A percentile compares a stretch with the other conserved stretches of the same genome.
Conservation (phyloP, 208 protist genomes). For the Acanthamoeba culbertsoni region DNA sequence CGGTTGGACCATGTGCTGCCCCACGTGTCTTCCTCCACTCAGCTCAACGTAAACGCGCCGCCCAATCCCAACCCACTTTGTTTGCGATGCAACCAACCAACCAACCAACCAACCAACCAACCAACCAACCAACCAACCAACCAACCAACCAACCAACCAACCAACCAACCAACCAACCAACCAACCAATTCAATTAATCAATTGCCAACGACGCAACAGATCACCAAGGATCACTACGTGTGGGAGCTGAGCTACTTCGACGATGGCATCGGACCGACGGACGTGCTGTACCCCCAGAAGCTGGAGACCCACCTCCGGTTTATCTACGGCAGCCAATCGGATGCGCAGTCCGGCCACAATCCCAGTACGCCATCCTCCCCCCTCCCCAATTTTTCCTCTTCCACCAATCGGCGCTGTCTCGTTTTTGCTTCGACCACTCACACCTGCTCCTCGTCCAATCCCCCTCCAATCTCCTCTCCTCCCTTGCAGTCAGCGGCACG, state of each 20-base stretch:
- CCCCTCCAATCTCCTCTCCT: no score
- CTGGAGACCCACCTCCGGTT: background rate
- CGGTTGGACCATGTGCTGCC: background rate
- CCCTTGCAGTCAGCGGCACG: background rate
- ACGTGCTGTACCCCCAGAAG: background rate
- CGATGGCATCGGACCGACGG: background rate
- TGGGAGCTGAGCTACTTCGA: background rate
- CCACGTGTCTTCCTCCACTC: background rate
- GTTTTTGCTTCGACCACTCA: no score
- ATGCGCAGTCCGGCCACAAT: background rate
- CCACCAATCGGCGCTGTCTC: no score
- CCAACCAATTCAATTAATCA: background rate
- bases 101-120: no score
- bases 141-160: no score
- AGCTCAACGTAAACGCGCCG: background rate
- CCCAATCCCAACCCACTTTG: background rate
- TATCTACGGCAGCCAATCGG: background rate
- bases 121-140: no score
- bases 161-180: no score
- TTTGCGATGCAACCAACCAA: no score
- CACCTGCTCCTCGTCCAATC: no score
- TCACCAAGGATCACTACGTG: background rate
- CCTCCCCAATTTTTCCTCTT: background rate
- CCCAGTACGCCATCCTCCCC: background rate
- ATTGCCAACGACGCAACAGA: background rate